phyloP scores from a whole-genome alignment of 805 yeast species.

The Candida patagonica region DNA sequence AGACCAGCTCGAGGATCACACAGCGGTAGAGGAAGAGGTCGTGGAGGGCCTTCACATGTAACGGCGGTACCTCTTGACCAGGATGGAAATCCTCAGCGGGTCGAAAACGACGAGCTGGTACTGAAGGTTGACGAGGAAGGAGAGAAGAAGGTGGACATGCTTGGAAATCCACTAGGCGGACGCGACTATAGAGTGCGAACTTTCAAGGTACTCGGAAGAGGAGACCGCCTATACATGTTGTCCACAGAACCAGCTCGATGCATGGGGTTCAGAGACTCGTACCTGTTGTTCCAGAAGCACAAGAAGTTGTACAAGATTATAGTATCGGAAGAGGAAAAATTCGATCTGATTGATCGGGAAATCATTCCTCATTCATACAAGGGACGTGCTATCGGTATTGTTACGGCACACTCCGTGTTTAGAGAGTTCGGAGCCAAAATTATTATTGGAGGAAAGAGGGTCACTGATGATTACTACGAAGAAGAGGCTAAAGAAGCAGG shows the following conservation, averaged over 20 bases:
- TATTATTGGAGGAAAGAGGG: conserved; percentile 68
- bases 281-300: conserved; percentile 81
- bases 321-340: conserved; percentile 67
- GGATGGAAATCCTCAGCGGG: conserved; percentile 54
- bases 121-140: conserved; percentile 74
- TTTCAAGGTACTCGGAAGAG: conserved; percentile 41
- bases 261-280: conserved; percentile 89
- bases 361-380: conserved; percentile 83
- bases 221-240: conserved; percentile 72
- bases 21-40: conserved; percentile 11
- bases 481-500: conserved; percentile 44
- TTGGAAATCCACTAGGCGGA: conserved; percentile 63
- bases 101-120: conserved; percentile 68
- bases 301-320: conserved; percentile 63
- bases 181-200: conserved; percentile 56
- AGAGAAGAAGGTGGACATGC: conserved; percentile 54
- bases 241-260: conserved; percentile 95
- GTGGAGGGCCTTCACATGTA: conserved; percentile 16
- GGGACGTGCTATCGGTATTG: conserved; percentile 80
- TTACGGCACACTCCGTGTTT: conserved; percentile 81
- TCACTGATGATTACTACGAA: conserved; percentile 85
- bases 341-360: conserved; percentile 70
- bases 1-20: conserved; percentile 7
- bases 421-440: conserved; percentile 88
- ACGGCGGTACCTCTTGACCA: conserved; percentile 44